A percentile compares a stretch with the other conserved stretches of the same genome.
These are phyloP conservation scores for Colletotrichum lupini DNA, from an alignment of 2,329 filamentous ascomycete genomes.

Conservation along the genomic window DNA sequence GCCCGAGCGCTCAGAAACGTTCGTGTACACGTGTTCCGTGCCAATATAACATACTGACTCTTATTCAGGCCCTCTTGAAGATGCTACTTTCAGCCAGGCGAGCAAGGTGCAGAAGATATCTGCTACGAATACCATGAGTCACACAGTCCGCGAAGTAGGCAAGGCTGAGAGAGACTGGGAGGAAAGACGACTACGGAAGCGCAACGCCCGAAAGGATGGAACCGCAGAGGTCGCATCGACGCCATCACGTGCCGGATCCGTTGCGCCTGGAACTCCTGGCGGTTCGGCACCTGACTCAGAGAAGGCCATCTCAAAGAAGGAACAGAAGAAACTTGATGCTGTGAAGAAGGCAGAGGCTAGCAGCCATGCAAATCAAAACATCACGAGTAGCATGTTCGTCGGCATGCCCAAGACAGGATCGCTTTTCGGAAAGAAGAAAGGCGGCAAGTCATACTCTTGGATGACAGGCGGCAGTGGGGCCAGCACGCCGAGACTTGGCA, in stretches of 20 bases:
- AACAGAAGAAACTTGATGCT: conserved; percentile 79
- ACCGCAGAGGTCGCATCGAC: conserved; percentile 61
- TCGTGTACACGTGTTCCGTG: conserved; percentile 45
- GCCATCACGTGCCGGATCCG: conserved; percentile 64
- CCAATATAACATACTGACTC: conserved; percentile 29
- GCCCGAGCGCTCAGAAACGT: conserved; percentile 70
- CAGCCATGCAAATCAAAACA: conserved; percentile 84
- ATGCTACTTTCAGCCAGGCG: conserved; percentile 47
- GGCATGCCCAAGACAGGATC: conserved; percentile 72
- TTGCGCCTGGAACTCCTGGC: conserved; percentile 70
- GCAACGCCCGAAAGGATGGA: conserved; percentile 71
- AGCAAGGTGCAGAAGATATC: conserved; percentile 58
- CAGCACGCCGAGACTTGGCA: conserved; percentile 60
- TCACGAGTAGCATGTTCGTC: conserved; percentile 80
- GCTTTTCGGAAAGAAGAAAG: conserved; percentile 69
- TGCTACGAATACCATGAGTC: conserved; percentile 61
- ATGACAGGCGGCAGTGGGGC: conserved; percentile 71
- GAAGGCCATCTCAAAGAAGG: conserved; percentile 88
- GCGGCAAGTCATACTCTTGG: conserved; percentile 78
- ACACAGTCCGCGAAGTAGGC: conserved; percentile 70
- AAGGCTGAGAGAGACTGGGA: conserved; percentile 77
- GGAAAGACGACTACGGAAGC: conserved; percentile 75
- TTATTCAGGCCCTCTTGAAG: conserved; percentile 51
- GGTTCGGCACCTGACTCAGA: conserved; percentile 71
- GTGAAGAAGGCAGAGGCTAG: conserved; percentile 82